Percentiles rank a stretch among this genome's conserved stretches.
These are phyloP conservation scores for Yamagishiella unicocca DNA, from an alignment of 139 green algal genomes.

Conservation along the genomic window DNA sequence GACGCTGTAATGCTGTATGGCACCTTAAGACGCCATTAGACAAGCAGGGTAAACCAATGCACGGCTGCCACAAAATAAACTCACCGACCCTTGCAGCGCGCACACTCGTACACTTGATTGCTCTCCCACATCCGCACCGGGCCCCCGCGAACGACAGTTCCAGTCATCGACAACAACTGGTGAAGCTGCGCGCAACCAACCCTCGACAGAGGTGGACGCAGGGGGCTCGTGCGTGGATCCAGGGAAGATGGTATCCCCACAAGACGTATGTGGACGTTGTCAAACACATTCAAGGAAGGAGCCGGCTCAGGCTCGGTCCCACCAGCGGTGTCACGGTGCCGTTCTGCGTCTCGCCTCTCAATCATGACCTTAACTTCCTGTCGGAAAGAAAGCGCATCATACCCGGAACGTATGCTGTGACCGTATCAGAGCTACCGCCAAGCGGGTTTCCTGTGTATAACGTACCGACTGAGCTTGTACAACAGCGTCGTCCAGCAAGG, in stretches of 20 bases:
- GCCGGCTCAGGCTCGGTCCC: background rate
- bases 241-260: constrained; percentile 61
- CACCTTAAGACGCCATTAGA: too few relatives aligned
- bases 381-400: background rate
- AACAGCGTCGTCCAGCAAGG: background rate
- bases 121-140: constrained; percentile 83
- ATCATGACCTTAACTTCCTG: constrained; percentile 15
- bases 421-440: too few relatives aligned
- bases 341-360: background rate
- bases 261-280: constrained; percentile 68
- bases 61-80: too few relatives aligned
- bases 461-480: constrained; percentile 16
- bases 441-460: too few relatives aligned
- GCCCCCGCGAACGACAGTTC: constrained; percentile 83
- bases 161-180: constrained; percentile 76
- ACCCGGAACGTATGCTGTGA: too few relatives aligned
- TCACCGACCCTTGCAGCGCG: constrained; percentile 32
- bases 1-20: too few relatives aligned
- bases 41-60: too few relatives aligned
- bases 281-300: constrained; percentile 59
- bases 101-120: constrained; percentile 64
- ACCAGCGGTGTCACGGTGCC: background rate
- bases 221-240: constrained; percentile 13
- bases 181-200: constrained; percentile 72
- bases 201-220: constrained; percentile 57